Evolutionary conservation across 2,329 filamentous ascomycete genomes (phyloP).

Genomic region (Fusarium sp.): DNA sequence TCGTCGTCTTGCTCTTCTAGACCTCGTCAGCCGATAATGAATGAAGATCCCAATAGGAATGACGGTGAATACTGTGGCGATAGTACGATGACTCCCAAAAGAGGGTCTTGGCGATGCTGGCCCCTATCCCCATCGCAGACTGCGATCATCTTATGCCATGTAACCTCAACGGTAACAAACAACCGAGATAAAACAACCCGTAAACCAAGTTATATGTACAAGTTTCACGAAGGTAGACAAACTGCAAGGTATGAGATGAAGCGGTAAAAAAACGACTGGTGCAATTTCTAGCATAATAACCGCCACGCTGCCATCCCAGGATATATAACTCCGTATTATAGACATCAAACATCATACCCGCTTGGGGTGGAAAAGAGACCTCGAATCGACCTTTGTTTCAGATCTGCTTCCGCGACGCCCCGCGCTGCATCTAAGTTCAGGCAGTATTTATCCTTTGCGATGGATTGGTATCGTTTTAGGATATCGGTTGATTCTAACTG

Average conservation of each 20-base stretch:
- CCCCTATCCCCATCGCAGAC: not conserved
- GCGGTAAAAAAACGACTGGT: not conserved
- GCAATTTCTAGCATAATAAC: not conserved
- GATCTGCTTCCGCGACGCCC: not conserved
- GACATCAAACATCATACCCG: not conserved
- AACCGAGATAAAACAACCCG: not conserved
- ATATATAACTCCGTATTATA: not conserved
- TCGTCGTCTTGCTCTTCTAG: not conserved
- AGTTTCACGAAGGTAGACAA: not conserved
- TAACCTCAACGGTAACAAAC: not conserved
- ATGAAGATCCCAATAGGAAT: not conserved
- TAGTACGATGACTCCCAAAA: not conserved
- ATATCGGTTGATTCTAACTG: conserved; percentile 12
- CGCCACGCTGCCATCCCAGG: not conserved
- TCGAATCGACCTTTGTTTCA: not conserved
- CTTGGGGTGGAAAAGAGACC: not conserved
- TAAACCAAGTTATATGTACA: not conserved
- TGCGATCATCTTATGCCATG: not conserved
- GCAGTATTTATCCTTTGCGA: conserved; percentile 24
- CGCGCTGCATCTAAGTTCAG: not conserved
- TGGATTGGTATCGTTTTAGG: conserved; percentile 19
- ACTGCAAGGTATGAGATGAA: not conserved
- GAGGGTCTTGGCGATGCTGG: not conserved
- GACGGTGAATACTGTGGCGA: not conserved
- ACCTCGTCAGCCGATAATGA: not conserved